phyloP scores from a whole-genome alignment of 371 early-diverging fungal genomes.

The Syncephalastrum monosporum region DNA sequence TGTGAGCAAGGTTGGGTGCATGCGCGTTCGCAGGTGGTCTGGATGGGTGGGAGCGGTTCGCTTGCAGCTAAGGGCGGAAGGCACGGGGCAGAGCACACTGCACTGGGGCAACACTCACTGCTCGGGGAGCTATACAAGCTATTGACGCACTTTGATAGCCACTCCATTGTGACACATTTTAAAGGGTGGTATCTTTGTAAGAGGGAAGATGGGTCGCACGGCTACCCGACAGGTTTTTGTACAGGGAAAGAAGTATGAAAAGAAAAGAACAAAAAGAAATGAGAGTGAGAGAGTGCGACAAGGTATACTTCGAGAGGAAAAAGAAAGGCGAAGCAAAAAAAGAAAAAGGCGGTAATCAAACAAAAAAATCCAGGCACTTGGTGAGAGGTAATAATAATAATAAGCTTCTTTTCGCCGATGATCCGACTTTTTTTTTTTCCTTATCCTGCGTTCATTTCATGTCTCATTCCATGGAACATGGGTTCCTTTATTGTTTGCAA shows the following conservation, averaged over 20 bases:
- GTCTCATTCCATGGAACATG: too few species aligned
- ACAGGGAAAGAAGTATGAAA: neutral
- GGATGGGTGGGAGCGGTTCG: conserved; percentile 23
- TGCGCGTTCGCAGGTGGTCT: conserved; percentile 18
- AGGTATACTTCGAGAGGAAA: too few species aligned
- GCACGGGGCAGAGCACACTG: conserved; percentile 6
- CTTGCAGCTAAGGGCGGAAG: conserved; percentile 23
- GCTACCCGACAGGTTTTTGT: neutral
- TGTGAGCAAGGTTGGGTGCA: conserved; percentile 23
- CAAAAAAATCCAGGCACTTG: too few species aligned
- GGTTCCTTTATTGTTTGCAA: too few species aligned
- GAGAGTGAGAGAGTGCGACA: neutral
- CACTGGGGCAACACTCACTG: conserved; percentile 11
- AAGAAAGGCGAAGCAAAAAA: too few species aligned
- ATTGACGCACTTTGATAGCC: conserved; percentile 30
- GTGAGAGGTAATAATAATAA: too few species aligned
- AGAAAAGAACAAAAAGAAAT: neutral
- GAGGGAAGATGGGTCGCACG: too few species aligned
- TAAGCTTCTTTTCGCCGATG: too few species aligned
- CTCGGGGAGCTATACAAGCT: conserved; percentile 26
- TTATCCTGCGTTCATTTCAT: too few species aligned
- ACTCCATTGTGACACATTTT: conserved; percentile 25
- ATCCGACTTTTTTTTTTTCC: too few species aligned
- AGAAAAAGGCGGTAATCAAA: too few species aligned
- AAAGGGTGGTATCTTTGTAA: neutral